Evolutionary conservation across 148 eudicot genomes (phyloP).

Genomic region (Mesembryanthemum crystallinum): DNA sequence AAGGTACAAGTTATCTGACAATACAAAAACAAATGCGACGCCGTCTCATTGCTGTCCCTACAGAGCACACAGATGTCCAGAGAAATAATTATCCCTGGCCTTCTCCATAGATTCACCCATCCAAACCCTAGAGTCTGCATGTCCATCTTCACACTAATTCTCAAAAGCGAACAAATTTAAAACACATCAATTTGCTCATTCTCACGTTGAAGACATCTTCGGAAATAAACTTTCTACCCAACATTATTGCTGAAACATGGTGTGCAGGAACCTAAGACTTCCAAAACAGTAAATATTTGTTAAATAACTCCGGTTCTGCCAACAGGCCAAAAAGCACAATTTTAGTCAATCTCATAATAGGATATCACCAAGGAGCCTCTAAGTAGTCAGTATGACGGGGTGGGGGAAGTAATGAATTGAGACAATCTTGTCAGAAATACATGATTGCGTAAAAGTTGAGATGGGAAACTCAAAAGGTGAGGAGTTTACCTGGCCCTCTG

Average conservation of each 20-base stretch:
- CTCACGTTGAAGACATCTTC: neutral
- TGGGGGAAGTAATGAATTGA: neutral
- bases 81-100: too few relatives aligned
- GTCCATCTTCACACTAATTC: neutral
- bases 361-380: too few relatives aligned
- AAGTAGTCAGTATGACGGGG: too few relatives aligned
- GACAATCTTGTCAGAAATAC: neutral
- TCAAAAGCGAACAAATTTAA: neutral
- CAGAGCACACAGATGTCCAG: too few relatives aligned
- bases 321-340: too few relatives aligned
- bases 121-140: too few relatives aligned
- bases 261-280: neutral
- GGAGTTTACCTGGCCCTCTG: constrained; percentile 49
- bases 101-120: too few relatives aligned
- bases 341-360: too few relatives aligned
- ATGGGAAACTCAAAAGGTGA: neutral
- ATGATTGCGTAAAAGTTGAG: neutral
- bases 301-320: too few relatives aligned
- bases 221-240: neutral
- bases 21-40: too few relatives aligned
- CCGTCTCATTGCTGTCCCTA: too few relatives aligned
- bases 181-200: neutral
- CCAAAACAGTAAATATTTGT: neutral
- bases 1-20: too few relatives aligned
- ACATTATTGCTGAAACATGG: neutral